Conservation (phyloP, 2,329 filamentous ascomycete genomes). For the Lojkania enalia region DNA sequence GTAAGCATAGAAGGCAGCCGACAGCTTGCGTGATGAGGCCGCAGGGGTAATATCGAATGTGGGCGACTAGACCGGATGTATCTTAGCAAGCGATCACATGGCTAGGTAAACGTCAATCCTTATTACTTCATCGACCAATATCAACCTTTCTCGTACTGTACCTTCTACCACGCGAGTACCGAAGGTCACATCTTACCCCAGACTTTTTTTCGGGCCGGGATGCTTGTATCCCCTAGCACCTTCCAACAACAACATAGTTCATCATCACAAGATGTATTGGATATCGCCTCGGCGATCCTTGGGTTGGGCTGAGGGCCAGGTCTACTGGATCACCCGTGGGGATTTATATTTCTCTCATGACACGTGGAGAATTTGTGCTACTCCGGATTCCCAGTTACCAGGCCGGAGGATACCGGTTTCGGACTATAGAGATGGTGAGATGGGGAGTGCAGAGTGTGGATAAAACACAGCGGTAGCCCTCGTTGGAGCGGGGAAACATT, state of each 20-base stretch:
- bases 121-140: not conserved
- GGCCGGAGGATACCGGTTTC: constrained; percentile 3
- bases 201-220: not conserved
- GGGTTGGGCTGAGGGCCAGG: constrained; percentile 8
- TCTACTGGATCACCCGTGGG: constrained; percentile 8
- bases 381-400: constrained; percentile 2
- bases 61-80: not conserved
- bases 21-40: not conserved
- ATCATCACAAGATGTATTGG: constrained; percentile 7
- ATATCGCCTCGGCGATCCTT: constrained; percentile 1
- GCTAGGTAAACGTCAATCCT: not conserved
- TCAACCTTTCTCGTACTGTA: not conserved
- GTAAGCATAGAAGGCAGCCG: constrained; percentile 6
- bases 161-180: too few relatives aligned
- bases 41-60: constrained; percentile 3
- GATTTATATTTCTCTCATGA: constrained; percentile 10
- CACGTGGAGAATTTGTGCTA: constrained; percentile 6
- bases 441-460: not conserved
- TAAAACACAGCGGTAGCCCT: too few relatives aligned
- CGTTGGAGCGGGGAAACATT: not conserved
- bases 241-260: constrained; percentile 13
- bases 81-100: constrained; percentile 2
- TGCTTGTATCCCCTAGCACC: constrained; percentile 7
- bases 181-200: not conserved
- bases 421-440: not conserved